Conservation (phyloP, 2,329 filamentous ascomycete genomes). For the Ceratocystis cacaofunesta region DNA sequence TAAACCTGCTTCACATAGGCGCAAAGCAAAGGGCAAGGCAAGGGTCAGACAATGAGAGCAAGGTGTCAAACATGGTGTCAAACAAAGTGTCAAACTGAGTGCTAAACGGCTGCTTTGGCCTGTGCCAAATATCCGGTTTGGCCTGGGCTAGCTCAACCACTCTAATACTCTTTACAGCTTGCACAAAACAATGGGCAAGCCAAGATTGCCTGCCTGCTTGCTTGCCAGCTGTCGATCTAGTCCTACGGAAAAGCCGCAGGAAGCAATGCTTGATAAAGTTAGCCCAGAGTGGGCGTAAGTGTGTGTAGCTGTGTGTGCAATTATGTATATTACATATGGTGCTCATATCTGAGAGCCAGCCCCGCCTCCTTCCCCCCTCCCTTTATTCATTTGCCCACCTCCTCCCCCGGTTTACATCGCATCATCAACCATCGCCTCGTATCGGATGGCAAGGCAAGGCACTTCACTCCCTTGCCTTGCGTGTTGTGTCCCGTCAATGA, state of each 20-base stretch:
- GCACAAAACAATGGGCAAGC: neutral
- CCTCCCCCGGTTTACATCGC: neutral
- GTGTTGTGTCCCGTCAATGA: conserved; percentile 2
- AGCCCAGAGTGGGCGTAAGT: too few species aligned
- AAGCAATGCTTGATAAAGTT: too few species aligned
- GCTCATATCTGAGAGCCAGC: neutral
- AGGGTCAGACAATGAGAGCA: neutral
- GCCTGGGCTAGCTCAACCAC: too few species aligned
- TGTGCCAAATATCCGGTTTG: neutral
- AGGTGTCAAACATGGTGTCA: neutral
- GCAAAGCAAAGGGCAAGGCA: neutral
- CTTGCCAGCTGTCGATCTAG: too few species aligned
- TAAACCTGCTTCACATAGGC: too few species aligned
- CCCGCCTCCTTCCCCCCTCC: neutral
- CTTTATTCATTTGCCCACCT: neutral
- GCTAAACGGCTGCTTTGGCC: neutral
- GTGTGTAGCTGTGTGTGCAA: too few species aligned
- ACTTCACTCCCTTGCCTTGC: conserved; percentile 6
- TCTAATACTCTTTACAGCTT: neutral
- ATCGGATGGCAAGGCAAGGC: neutral
- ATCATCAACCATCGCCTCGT: neutral
- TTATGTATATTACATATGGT: neutral
- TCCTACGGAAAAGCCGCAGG: too few species aligned
- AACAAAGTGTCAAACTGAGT: conserved; percentile 1
- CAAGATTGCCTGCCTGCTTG: too few species aligned